Evolutionary conservation across 371 early-diverging fungal genomes (phyloP), one percentile per base, ranked within the genome.

Genomic region (Thermomucor indicae-seudaticae): DNA sequence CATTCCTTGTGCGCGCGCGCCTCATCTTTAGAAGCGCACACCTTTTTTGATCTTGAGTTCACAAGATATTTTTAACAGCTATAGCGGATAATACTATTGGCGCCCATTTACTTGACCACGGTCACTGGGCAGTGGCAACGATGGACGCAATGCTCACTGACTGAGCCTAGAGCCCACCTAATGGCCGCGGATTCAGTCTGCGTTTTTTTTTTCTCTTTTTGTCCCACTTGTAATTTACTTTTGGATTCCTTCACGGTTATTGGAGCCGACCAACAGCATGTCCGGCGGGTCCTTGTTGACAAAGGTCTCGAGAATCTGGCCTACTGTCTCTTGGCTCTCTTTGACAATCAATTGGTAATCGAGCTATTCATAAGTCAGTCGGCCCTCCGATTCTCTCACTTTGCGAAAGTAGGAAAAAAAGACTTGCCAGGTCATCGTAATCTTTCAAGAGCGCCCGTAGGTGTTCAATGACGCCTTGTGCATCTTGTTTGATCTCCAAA

Each of bases 71-170:
- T n/a, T n/a, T n/a, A n/a, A n/a, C n/a, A n/a, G n/a, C n/a, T n/a
- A n/a, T n/a, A n/a, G n/a, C n/a, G n/a, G n/a, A n/a, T n/a, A n/a
- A n/a, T n/a, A n/a, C n/a, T n/a, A n/a, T n/a, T n/a, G n/a, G n/a
- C n/a, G n/a, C n/a, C n/a, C n/a, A 37, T 37, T 16, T 37, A 14
- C 29, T 58, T 60, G 22, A 62, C 45, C 19, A 64, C 47, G 1
- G 58, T 61, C n/a, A 67, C 64, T 12, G 67, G 61, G 31, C 67
- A 67, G 4, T 64, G 34, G 24, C 67, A 67, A 12, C 49, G 51
- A 40, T 63, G 64, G 19, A 67, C 34, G 28, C 67, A 67, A 38
- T 63, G 55, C 27, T 67, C 67, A 44, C 67, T 67, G 0, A 60
- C 60, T 14, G 67, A 67, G 5, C 67, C 67, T 12, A 67, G 34